Evolutionary conservation across 2,329 filamentous ascomycete genomes (phyloP).

Genomic region (Ascochyta koolunga): DNA sequence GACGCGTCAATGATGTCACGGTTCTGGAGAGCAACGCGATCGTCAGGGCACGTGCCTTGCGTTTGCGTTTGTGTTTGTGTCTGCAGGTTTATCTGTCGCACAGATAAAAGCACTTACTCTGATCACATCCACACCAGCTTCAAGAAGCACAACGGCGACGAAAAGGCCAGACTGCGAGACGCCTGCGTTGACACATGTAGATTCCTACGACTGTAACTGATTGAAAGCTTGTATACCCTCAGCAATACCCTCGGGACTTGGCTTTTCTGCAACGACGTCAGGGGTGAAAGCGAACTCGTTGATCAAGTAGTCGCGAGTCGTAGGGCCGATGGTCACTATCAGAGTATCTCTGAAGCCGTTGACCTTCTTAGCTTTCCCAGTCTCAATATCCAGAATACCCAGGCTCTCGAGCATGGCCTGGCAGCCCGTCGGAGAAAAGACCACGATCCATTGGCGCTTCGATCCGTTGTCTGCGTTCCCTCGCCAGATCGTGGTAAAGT

Average conservation of each 20-base stretch:
- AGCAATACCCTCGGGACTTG: constrained; percentile 79
- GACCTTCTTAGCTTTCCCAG: constrained; percentile 42
- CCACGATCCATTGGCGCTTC: constrained; percentile 71
- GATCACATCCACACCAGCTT: background rate
- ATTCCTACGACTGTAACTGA: background rate
- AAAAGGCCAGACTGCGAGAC: background rate
- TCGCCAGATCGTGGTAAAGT: constrained; percentile 64
- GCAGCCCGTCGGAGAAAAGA: constrained; percentile 70
- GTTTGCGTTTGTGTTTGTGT: background rate
- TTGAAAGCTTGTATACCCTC: constrained; percentile 63
- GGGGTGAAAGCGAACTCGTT: constrained; percentile 70
- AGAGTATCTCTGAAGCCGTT: constrained; percentile 56
- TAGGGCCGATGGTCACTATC: constrained; percentile 91
- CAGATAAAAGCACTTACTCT: background rate
- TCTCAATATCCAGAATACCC: constrained; percentile 51
- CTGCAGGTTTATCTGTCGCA: background rate
- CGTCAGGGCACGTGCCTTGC: background rate
- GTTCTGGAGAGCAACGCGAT: background rate
- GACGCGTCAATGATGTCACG: constrained; percentile 8
- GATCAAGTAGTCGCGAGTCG: constrained; percentile 77
- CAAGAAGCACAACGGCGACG: background rate
- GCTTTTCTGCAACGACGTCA: constrained; percentile 80
- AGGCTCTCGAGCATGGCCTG: constrained; percentile 64
- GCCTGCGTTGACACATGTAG: background rate
- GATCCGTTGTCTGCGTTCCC: constrained; percentile 49